Percentiles rank a stretch among this genome's conserved stretches.
These are phyloP conservation scores for Persicaria maculosa DNA, from an alignment of 148 eudicot genomes.

Conservation along the genomic window DNA sequence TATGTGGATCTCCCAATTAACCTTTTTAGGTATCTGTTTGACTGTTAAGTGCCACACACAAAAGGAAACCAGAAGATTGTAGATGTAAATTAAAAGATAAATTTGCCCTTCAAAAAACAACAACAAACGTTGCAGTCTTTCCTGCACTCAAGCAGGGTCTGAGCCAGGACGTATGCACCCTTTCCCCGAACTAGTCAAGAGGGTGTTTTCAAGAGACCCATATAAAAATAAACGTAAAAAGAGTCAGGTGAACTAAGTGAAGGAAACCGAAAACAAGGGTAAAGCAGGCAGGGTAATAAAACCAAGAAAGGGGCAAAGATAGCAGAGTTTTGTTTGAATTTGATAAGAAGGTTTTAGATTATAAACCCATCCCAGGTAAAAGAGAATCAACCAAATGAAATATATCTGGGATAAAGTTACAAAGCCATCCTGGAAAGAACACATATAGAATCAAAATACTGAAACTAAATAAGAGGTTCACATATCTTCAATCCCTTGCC, in stretches of 20 bases:
- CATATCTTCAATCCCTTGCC: neutral
- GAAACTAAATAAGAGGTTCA: neutral
- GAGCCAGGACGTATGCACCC: too few relatives aligned
- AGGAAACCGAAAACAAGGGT: too few relatives aligned
- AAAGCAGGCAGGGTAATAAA: too few relatives aligned
- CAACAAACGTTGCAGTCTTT: too few relatives aligned
- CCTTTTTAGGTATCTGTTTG: conserved; percentile 78
- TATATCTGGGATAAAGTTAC: neutral
- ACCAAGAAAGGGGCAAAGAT: too few relatives aligned
- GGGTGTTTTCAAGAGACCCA: too few relatives aligned
- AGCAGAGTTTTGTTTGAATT: neutral
- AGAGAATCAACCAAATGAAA: conserved; percentile 1
- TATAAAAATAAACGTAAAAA: too few relatives aligned
- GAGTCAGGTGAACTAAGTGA: too few relatives aligned
- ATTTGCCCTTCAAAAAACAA: neutral
- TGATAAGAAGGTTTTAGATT: neutral
- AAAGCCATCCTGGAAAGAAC: conserved; percentile 3
- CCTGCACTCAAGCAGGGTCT: too few relatives aligned
- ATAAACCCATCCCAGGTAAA: neutral
- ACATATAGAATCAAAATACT: neutral
- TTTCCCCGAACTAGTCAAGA: too few relatives aligned
- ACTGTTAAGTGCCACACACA: conserved; percentile 42
- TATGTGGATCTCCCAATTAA: conserved; percentile 64
- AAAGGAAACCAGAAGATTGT: neutral
- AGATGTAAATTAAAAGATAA: neutral